Base-by-base conservation (phyloP, 2,329 filamentous ascomycete genomes). In the Samsoniella hepiali region DNA sequence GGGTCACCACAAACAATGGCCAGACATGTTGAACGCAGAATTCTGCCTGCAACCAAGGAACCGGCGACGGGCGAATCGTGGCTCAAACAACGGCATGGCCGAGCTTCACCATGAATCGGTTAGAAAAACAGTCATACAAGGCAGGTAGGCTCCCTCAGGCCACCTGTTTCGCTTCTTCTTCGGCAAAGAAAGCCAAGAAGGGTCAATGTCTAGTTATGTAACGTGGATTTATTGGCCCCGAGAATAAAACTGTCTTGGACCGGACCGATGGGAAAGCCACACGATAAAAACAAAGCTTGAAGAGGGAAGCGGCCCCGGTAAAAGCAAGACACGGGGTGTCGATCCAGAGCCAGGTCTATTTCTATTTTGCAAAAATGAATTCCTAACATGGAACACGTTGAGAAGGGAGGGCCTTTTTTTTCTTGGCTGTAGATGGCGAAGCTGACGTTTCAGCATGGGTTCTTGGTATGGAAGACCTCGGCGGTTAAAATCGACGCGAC, bases 261-360 rank as follows among this genome's bases (percentile, higher is more conserved):
- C 56, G 56, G 32, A 58, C 44, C 56, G 44, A 55, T 55, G 53
- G 53, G 27, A 22, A 49, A 45, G 42, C 40, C n/a, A n/a, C 56
- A 58, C 17, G 56, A 38, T 31, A 49, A 55, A 53, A 45, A 15
- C 10, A 47, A 44, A 29, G 29, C 38, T n/a, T 32, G 17, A 40
- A 45, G 15, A 44, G 17, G 54, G 3, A 45, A 57, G 29, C 10
- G 8, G n/a, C n/a, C 31, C 42, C 42, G 40, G 29, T 45, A 57
- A 36, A 58, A 38, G 6, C 42, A 31, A 58, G 56, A 58, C 32
- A 58, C 53, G 36, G 13, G 9, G 5, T 5, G 13, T 31, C 53
- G 6, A 31, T 55, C 53, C 17, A 42, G 22, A 10, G 13, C 9
- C 8, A 53, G 3, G 11, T 36, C 22, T 22, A 22, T 22, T 22